phyloP scores from a whole-genome alignment of 305 asterid genomes.

The Fraxinus sp. region DNA sequence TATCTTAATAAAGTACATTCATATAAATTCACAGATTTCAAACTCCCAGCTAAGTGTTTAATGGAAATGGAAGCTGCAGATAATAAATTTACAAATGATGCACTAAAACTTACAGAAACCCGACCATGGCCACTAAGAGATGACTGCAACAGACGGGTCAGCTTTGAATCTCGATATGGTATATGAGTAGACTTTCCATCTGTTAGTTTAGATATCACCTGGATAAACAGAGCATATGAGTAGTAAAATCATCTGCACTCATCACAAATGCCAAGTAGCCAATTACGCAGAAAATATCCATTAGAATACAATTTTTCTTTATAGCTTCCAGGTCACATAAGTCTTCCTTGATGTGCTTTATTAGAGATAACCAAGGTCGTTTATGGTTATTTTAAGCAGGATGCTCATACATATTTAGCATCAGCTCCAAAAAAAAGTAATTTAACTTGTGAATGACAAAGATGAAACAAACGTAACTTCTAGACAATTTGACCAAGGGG shows the following conservation, averaged over 20 bases:
- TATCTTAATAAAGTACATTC: neutral
- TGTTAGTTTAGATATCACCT: conserved; percentile 80
- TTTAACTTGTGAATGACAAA: neutral
- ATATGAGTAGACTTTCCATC: conserved; percentile 80
- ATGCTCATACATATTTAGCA: conserved; percentile 1
- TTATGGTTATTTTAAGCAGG: neutral
- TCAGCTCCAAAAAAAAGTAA: conserved; percentile 8
- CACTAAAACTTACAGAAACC: conserved; percentile 64
- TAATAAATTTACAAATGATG: conserved; percentile 7
- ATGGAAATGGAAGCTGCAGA: conserved; percentile 13
- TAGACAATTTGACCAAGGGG: conserved; percentile 10
- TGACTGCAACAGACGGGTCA: conserved; percentile 79
- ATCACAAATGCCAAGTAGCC: neutral
- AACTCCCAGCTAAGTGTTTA: conserved; percentile 12
- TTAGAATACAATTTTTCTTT: neutral
- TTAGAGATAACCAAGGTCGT: neutral
- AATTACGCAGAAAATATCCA: neutral
- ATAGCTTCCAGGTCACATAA: conserved; percentile 7
- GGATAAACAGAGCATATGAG: conserved; percentile 23
- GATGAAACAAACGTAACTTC: neutral
- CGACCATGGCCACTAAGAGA: conserved; percentile 85
- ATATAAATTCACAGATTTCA: neutral
- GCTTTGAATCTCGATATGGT: conserved; percentile 84
- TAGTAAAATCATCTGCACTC: neutral
- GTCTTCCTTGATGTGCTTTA: neutral